Evolutionary conservation across 805 yeast genomes (phyloP), one percentile per base, ranked within the genome.

Genomic region (Candida pseudoglaebosa): DNA sequence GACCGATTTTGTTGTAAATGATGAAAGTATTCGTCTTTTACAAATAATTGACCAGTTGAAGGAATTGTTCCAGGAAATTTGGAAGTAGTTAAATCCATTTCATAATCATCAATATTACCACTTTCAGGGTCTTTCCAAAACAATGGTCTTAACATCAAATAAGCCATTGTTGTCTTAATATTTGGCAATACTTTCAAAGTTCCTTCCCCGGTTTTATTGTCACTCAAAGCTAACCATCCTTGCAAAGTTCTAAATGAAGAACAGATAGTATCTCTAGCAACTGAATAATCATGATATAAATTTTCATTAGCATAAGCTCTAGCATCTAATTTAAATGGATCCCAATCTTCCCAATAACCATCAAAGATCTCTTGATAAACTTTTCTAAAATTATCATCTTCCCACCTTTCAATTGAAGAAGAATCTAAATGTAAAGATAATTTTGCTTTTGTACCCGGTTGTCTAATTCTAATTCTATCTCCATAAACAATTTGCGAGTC

Each of bases 401-500:
- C 74, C 75, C 75, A 71, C 34, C 75, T 47, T 44, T 69, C 75
- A 26, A 70, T 49, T 1, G 69, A 59, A 14, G 68, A 59, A 9
- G 66, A 61, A 43, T 70, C 75, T 12, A 58, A 49, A 38, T 70
- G 74, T 13, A 66, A 59, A n/a, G 61, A 61, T 24, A 69, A 51
- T 1, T 68, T 41, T n/a, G 57, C 50, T 6, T 21, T 28, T 10
- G 49, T 45, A 8, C 73, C 73, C 0, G 73, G 71, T 5, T 50
- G 44, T 29, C 73, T 50, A 29, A 70, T 64, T 38, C 74, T 50
- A 22, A 68, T 50, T 32, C 72, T 46, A 45, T 70, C 74, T 5
- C 71, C 71, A 44, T 70, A 70, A 12, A 59, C 51, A 19, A 68
- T 45, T 28, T 64, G 62, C 8, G 60, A 54, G 17, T 53, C 53